Evolutionary conservation across 768 basidiomycete genomes (phyloP), one percentile per base, ranked within the genome.

Genomic region (Boletellus sp.): DNA sequence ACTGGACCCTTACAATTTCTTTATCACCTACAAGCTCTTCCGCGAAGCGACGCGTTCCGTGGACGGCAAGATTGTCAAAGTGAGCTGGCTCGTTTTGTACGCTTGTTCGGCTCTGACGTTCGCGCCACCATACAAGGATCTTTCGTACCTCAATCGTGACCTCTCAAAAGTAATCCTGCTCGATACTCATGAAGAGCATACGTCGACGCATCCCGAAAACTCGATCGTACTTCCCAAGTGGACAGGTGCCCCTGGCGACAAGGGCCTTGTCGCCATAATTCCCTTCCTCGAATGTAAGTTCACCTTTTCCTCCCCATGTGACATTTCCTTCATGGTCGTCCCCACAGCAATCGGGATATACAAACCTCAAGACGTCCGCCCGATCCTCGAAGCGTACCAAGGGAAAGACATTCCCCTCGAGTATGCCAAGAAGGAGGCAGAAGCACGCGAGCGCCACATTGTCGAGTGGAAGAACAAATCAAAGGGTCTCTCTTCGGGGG

Each of bases 71-170:
- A 77, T 88, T 24, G 91, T 96, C 61, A 99, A 99, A 76, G 88
- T 87, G 47, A 37, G 67, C 56, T 3, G 4, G 10, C 13, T 26
- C 15, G 5, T 31, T 16, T 8, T 6, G 22, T 24, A 16, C 17
- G 31, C 19, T n/a, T 39, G 34, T 40, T 34, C 23, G 9, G 0
- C 10, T 22, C 45, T 62, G 16, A 43, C 33, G n/a, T 23, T 47
- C 17, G 31, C 19, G 16, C 31, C 10, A 31, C 23, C 34, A 24
- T 10, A 42, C 9, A 56, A 90, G 84, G 96, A 99, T 64, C 76
- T 98, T 20, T 87, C 92, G 1, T 97, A 93, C 68, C 79, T 99
- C 28, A 97, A 97, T 70, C 87, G 96, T 42, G 91, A 94, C 65
- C 81, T 95, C 6, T 85, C 85, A 44, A 93, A 91, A 73, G 92